Evolutionary conservation across 805 yeast genomes (phyloP).

Genomic region (Yarrowia sp.): DNA sequence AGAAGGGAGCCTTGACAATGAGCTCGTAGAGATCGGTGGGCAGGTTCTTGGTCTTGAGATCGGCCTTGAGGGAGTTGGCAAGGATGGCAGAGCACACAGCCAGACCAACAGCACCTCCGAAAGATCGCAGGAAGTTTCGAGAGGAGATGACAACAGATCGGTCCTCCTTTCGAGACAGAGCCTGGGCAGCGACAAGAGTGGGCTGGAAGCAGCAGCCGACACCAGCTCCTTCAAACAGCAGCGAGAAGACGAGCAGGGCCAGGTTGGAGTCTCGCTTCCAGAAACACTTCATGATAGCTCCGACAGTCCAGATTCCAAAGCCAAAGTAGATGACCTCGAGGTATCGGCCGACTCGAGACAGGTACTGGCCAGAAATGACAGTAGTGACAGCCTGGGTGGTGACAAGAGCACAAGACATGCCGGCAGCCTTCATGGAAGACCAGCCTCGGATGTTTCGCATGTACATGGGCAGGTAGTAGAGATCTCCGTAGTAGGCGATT

Average conservation of each 20-base stretch:
- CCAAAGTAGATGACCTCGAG: conserved; percentile 55
- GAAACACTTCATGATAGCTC: conserved; percentile 53
- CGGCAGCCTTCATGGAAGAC: conserved; percentile 53
- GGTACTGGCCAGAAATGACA: conserved; percentile 55
- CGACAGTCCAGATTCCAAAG: conserved; percentile 54
- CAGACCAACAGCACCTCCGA: conserved; percentile 69
- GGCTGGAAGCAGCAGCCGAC: conserved; percentile 63
- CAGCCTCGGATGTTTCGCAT: conserved; percentile 56
- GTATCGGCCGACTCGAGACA: conserved; percentile 55
- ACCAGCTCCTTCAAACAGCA: conserved; percentile 54
- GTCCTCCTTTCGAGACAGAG: conserved; percentile 59
- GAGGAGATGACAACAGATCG: conserved; percentile 66
- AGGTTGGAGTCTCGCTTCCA: conserved; percentile 49
- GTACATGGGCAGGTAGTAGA: conserved; percentile 59
- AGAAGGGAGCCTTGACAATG: conserved; percentile 39
- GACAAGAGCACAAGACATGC: conserved; percentile 55
- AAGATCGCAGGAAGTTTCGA: conserved; percentile 62
- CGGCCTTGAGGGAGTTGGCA: conserved; percentile 41
- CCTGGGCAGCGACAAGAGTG: conserved; percentile 62
- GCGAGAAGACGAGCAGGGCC: conserved; percentile 52
- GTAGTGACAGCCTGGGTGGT: conserved; percentile 54
- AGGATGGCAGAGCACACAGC: conserved; percentile 52
- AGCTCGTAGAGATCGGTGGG: conserved; percentile 18
- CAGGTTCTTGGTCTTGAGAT: conserved; percentile 39
- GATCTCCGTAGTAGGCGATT: conserved; percentile 55